These are phyloP conservation scores for Phragmites australis DNA, from an alignment of 176 grass and related monocot genomes.

Conservation along the genomic window DNA sequence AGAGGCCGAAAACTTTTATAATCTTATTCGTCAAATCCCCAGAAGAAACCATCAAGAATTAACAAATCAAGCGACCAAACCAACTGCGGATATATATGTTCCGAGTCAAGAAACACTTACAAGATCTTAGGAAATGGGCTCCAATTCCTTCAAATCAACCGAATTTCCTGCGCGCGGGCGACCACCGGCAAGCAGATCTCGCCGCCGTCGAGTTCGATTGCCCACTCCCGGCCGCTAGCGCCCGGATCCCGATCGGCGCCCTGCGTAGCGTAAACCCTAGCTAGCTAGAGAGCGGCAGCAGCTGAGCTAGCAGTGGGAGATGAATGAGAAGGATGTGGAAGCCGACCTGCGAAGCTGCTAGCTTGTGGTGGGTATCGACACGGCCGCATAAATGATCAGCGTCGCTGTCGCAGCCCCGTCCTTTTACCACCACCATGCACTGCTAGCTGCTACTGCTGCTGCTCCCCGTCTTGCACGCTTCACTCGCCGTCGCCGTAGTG, in stretches of 20 bases:
- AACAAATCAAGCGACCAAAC: slow-evolving; percentile 33
- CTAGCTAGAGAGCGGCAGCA: slow-evolving; percentile 24
- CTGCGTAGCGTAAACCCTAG: slow-evolving; percentile 56
- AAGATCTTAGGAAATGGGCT: slow-evolving; percentile 21
- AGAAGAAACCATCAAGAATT: slow-evolving; percentile 14
- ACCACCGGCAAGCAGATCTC: slow-evolving; percentile 34
- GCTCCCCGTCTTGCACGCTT: slow-evolving; percentile 20
- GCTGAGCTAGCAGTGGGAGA: background rate
- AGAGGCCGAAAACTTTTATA: background rate
- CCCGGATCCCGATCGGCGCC: background rate
- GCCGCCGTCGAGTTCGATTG: slow-evolving; percentile 11
- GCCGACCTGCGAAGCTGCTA: slow-evolving; percentile 42
- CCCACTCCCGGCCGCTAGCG: background rate
- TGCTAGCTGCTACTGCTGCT: slow-evolving; percentile 31
- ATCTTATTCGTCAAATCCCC: slow-evolving; percentile 38
- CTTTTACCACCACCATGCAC: slow-evolving; percentile 48
- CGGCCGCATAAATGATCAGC: slow-evolving; percentile 49
- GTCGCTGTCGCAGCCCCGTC: slow-evolving; percentile 49
- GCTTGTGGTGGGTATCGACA: slow-evolving; percentile 51
- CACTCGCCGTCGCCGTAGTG: slow-evolving; percentile 8
- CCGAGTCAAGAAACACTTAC: slow-evolving; percentile 29
- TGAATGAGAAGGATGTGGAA: slow-evolving; percentile 48
- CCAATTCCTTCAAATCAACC: background rate
- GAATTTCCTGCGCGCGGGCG: background rate
- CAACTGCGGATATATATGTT: background rate